These are phyloP conservation scores for Vaccinium macrocarpon DNA, from an alignment of 148 eudicot species.

Conservation along the genomic window DNA sequence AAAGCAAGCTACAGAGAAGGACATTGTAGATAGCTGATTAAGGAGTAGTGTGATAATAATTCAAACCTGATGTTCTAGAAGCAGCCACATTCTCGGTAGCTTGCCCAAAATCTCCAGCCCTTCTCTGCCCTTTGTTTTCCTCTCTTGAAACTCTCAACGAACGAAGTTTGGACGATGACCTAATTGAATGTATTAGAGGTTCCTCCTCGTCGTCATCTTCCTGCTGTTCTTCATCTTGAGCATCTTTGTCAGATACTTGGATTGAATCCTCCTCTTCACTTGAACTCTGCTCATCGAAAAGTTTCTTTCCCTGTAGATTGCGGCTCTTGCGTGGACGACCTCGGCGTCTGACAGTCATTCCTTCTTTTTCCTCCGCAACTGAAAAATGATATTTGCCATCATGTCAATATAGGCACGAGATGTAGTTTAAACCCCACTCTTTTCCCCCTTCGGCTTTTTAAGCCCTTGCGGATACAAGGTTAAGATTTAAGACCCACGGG, in stretches of 20 bases:
- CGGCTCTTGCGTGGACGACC: constrained; percentile 72
- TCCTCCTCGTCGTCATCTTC: constrained; percentile 72
- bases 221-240: constrained; percentile 57
- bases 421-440: background rate
- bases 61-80: constrained; percentile 53
- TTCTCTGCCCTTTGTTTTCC: constrained; percentile 33
- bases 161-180: constrained; percentile 70
- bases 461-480: no score
- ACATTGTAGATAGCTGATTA: background rate
- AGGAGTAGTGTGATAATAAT: background rate
- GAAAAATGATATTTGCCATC: constrained; percentile 19
- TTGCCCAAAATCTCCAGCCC: constrained; percentile 33
- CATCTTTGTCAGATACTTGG: constrained; percentile 77
- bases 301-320: constrained; percentile 68
- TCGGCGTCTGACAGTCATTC: constrained; percentile 56
- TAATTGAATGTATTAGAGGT: constrained; percentile 66
- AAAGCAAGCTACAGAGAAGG: background rate
- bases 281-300: constrained; percentile 78
- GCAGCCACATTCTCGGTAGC: constrained; percentile 34
- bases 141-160: constrained; percentile 49
- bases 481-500: background rate
- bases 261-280: constrained; percentile 88
- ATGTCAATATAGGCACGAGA: constrained; percentile 13
- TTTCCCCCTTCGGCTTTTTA: background rate
- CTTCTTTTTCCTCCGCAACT: constrained; percentile 71